Evolutionary conservation across 2,329 filamentous ascomycete genomes (phyloP).

Genomic region (Pseudocercospora pini-densiflorae): DNA sequence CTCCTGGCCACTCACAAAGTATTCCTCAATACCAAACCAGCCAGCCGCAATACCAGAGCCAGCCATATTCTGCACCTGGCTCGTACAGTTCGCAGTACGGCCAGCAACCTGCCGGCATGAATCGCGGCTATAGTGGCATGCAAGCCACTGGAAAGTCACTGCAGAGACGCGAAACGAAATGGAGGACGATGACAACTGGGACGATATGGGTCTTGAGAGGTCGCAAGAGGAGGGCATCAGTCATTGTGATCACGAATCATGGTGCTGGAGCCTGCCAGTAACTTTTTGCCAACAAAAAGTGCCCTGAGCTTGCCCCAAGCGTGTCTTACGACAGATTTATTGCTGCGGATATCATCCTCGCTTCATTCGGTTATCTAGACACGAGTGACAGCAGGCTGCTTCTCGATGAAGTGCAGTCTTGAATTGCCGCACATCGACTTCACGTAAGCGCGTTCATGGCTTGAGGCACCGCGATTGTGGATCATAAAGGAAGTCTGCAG

Average conservation of each 20-base stretch:
- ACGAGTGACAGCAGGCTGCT: too few relatives aligned
- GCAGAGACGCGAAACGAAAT: neutral
- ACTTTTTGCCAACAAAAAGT: neutral
- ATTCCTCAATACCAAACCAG: slow-evolving; percentile 76
- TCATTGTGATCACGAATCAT: neutral
- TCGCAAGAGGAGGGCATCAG: neutral
- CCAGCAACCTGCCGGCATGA: slow-evolving; percentile 68
- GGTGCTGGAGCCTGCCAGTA: neutral
- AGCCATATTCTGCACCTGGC: slow-evolving; percentile 75
- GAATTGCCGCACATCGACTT: too few relatives aligned
- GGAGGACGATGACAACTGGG: neutral
- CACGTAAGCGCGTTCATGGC: too few relatives aligned
- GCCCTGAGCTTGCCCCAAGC: too few relatives aligned
- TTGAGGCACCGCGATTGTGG: too few relatives aligned
- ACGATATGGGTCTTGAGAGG: neutral
- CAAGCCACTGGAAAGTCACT: slow-evolving; percentile 44
- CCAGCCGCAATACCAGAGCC: slow-evolving; percentile 71
- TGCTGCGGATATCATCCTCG: too few relatives aligned
- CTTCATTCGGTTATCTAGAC: too few relatives aligned
- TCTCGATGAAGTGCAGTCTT: too few relatives aligned
- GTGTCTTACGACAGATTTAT: too few relatives aligned
- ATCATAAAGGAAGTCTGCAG: too few relatives aligned
- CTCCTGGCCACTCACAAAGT: slow-evolving; percentile 77
- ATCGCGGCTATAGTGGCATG: slow-evolving; percentile 63
- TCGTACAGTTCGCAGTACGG: slow-evolving; percentile 56